Evolutionary conservation across 169 alveolate genomes (phyloP), one percentile per base, ranked within the genome.

Genomic region (Eimeria acervulina): DNA sequence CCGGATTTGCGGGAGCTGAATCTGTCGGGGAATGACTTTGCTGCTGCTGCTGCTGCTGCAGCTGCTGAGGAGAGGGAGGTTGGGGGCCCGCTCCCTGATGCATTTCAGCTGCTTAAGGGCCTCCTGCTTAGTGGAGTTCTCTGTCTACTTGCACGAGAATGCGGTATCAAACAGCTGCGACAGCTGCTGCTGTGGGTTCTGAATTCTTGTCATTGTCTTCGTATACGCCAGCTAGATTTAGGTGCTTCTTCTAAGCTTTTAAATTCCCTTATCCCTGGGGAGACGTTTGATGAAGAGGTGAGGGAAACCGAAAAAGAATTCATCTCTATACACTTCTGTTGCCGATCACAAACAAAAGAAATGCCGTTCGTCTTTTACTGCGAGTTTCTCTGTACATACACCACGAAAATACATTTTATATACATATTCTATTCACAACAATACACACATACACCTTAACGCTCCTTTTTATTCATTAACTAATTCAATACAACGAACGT

Each of bases 171-270:
- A 7, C 94, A 87, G 94, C 83, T 52, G 80, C 74, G 61, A 33
- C 94, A 87, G 59, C 63, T 87, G 44, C 72, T 47, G 36, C 31
- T 87, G 63, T 87, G 94, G 94, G 83, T 87, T 3, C 94, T 87
- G 47, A 87, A 87, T 61, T 28, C 68, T 61, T 87, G 94, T 40
- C 94, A 87, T 61, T 68, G 70, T n/a, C 83, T 87, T 31, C 94
- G 94, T 47, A 81, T 87, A 26, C 52, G 94, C 61, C 94, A 87
- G 94, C 80, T 87, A 42, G 94, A 87, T 63, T 40, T 87, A 36
- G 94, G 94, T 6, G 72, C 72, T 15, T n/a, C 81, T 33, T 66
- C 70, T 66, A 31, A 68, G 40, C 51, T 68, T 15, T 83, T 87
- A 55, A n/a, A 66, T 7, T 38, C 51, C 68, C 63, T 87, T 23